Percentiles rank a stretch among this genome's conserved stretches.
phyloP scores from a whole-genome alignment of 129 eudicot species.

The Lactuca saligna region DNA sequence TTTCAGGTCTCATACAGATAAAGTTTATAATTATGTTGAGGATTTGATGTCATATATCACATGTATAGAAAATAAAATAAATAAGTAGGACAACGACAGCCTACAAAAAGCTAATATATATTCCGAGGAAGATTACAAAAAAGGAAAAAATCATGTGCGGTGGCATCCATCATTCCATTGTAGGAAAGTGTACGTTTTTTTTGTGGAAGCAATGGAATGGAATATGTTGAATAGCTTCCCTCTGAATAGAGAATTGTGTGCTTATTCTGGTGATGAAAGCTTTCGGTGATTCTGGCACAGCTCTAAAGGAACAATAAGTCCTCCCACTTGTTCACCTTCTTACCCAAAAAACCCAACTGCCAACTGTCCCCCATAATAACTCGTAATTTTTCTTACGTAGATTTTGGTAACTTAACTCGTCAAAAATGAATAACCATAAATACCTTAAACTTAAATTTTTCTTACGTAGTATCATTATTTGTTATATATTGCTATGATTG shows the following conservation, averaged over 20 bases:
- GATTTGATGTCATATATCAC: neutral
- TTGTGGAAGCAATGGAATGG: neutral
- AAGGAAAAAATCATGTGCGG: neutral
- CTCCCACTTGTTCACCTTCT: slow-evolving; percentile 16
- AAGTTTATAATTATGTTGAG: neutral
- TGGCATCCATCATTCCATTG: neutral
- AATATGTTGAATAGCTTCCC: too few species aligned
- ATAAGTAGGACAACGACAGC: slow-evolving; percentile 6
- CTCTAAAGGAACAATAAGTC: slow-evolving; percentile 23
- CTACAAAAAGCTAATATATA: slow-evolving; percentile 5
- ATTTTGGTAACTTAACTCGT: too few species aligned
- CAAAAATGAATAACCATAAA: too few species aligned
- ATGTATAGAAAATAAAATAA: neutral
- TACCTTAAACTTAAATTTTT: too few species aligned
- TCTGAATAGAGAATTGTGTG: neutral
- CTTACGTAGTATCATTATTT: too few species aligned
- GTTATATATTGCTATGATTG: too few species aligned
- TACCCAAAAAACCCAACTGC: neutral
- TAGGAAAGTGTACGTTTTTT: slow-evolving; percentile 6
- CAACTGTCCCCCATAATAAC: too few species aligned
- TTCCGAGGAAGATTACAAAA: slow-evolving; percentile 4
- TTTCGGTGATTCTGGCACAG: slow-evolving; percentile 41
- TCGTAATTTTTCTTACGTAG: too few species aligned
- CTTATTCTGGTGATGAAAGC: slow-evolving; percentile 11
- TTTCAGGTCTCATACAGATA: neutral